Evolutionary conservation across 1,284 basidiomycete genomes (phyloP).

Genomic region (Austroboletus novae-zelandiae): DNA sequence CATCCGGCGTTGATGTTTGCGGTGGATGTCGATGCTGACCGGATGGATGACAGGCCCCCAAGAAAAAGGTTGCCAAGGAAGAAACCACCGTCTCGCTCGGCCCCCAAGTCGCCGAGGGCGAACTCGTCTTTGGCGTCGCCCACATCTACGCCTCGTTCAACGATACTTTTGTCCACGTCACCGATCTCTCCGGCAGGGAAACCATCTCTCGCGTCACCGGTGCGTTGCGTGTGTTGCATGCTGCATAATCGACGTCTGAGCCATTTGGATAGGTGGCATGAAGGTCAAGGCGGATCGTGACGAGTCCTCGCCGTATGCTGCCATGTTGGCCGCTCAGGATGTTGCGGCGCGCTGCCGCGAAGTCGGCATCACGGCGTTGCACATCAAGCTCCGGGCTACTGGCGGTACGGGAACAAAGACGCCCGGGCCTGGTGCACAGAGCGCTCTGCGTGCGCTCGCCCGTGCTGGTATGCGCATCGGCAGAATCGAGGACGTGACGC

Average conservation of each 20-base stretch:
- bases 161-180: conserved; percentile 99
- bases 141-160: conserved; percentile 99
- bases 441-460: conserved; percentile 96
- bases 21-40: too few relatives aligned
- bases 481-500: conserved; percentile 96
- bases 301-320: conserved; percentile 98
- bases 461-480: conserved; percentile 99
- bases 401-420: conserved; percentile 99
- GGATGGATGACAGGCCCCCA: conserved; percentile 66
- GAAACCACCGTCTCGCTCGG: conserved; percentile 85
- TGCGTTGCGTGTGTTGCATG: conserved; percentile 35
- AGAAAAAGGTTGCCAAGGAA: conserved; percentile 80
- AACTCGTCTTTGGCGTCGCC: conserved; percentile 93
- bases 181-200: conserved; percentile 98
- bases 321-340: conserved; percentile 99
- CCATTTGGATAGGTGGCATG: conserved; percentile 76
- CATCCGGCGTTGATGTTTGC: background rate
- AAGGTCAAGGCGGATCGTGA: conserved; percentile 99
- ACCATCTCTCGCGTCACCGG: conserved; percentile 98
- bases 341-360: conserved; percentile 96
- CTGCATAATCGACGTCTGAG: background rate
- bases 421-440: conserved; percentile 97
- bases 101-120: conserved; percentile 92
- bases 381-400: conserved; percentile 97
- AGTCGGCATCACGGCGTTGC: conserved; percentile 96